These are phyloP conservation scores for Endogone sp. DNA, from an alignment of 192 early-diverging fungal species.

Conservation along the genomic window DNA sequence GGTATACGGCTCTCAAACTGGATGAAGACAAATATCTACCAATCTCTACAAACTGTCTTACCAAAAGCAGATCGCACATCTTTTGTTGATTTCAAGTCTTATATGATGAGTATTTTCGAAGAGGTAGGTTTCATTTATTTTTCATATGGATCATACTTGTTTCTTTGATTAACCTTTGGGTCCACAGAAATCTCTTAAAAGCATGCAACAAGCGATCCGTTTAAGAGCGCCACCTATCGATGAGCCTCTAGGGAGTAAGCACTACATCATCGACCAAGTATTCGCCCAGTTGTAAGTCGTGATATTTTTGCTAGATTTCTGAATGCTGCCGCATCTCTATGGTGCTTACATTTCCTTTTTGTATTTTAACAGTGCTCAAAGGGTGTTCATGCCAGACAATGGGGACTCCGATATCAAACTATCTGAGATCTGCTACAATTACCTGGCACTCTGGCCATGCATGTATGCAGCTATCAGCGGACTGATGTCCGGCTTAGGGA, in stretches of 20 bases:
- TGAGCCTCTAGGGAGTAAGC: neutral
- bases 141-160: neutral
- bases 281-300: neutral
- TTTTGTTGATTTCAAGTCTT: neutral
- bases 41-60: neutral
- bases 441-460: too few species aligned
- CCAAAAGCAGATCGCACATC: neutral
- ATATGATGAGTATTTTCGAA: neutral
- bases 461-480: too few species aligned
- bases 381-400: too few species aligned
- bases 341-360: too few species aligned
- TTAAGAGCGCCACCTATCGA: neutral
- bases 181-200: neutral
- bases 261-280: neutral
- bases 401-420: too few species aligned
- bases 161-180: neutral
- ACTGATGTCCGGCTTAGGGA: too few species aligned
- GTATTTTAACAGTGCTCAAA: too few species aligned
- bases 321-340: neutral
- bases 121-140: neutral
- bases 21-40: neutral
- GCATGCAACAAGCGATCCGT: neutral
- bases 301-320: neutral
- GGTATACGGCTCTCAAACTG: neutral
- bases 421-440: too few species aligned